phyloP scores from a whole-genome alignment of 1,284 basidiomycete genomes.

The Moniliophthora roreri region DNA sequence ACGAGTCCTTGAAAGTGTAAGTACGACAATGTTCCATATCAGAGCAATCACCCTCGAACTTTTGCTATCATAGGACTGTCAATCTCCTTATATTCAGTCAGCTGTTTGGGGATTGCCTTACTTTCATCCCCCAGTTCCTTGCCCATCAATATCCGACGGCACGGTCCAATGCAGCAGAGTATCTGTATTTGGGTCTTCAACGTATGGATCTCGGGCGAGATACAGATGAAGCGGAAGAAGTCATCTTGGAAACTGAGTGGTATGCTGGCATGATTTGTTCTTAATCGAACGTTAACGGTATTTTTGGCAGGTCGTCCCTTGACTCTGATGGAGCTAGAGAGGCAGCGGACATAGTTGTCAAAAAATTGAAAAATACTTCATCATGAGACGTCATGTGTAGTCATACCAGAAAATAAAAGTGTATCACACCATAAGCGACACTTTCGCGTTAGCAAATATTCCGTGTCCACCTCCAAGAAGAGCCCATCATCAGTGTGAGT shows the following conservation, averaged over 20 bases:
- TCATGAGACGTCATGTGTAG: too few species aligned
- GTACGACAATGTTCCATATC: conserved; percentile 22
- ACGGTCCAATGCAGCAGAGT: conserved; percentile 77
- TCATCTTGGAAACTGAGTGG: conserved; percentile 85
- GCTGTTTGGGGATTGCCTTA: conserved; percentile 46
- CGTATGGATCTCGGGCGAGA: conserved; percentile 64
- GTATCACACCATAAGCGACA: too few species aligned
- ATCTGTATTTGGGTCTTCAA: conserved; percentile 75
- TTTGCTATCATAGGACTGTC: conserved; percentile 45
- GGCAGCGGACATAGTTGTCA: conserved; percentile 28
- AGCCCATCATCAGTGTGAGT: too few species aligned
- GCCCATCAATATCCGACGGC: conserved; percentile 80
- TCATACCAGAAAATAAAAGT: too few species aligned
- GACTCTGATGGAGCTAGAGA: conserved; percentile 31
- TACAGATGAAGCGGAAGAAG: conserved; percentile 70
- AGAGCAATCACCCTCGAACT: neutral
- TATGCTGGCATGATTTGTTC: conserved; percentile 30
- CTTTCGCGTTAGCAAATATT: too few species aligned
- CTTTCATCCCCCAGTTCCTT: conserved; percentile 59
- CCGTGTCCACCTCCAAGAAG: too few species aligned
- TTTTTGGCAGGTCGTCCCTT: conserved; percentile 38
- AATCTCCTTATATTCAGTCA: conserved; percentile 57
- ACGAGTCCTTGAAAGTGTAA: conserved; percentile 80
- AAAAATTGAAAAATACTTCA: conserved; percentile 18
- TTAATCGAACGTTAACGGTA: neutral